Evolutionary conservation across 495 filamentous ascomycete species (phyloP).

Genomic region (Tuber indicum): DNA sequence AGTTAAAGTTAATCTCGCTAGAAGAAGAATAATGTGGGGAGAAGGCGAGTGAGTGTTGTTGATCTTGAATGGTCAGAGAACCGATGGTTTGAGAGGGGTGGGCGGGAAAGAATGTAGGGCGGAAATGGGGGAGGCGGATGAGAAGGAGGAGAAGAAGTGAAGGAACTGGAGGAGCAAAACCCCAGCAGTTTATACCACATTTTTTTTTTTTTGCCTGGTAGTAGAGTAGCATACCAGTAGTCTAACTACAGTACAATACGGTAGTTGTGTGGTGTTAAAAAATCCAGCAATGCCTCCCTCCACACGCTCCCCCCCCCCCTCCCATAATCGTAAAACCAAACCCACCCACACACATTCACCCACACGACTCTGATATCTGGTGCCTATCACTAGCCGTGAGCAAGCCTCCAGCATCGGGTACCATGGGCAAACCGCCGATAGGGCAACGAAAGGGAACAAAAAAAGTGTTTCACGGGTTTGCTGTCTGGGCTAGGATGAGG

Average conservation of each 20-base stretch:
- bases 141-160: neutral
- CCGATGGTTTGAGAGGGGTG: neutral
- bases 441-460: neutral
- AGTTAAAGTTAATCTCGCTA: neutral
- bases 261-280: neutral
- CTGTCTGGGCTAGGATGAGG: neutral
- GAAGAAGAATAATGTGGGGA: neutral
- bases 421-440: conserved; percentile 2
- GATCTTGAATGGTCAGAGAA: neutral
- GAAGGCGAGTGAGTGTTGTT: neutral
- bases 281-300: conserved; percentile 3
- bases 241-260: neutral
- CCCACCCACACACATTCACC: conserved; percentile 25
- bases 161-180: conserved; percentile 1
- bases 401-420: neutral
- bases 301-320: neutral
- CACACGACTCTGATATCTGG: conserved; percentile 23
- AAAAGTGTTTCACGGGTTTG: neutral
- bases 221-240: neutral
- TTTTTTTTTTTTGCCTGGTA: neutral
- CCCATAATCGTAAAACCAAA: neutral
- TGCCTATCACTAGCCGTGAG: conserved; percentile 17
- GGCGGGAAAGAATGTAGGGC: neutral
- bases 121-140: neutral
- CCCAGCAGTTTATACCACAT: neutral